Conservation (phyloP, 78 protist genomes). For the Dictyostelium intermedium region DNA sequence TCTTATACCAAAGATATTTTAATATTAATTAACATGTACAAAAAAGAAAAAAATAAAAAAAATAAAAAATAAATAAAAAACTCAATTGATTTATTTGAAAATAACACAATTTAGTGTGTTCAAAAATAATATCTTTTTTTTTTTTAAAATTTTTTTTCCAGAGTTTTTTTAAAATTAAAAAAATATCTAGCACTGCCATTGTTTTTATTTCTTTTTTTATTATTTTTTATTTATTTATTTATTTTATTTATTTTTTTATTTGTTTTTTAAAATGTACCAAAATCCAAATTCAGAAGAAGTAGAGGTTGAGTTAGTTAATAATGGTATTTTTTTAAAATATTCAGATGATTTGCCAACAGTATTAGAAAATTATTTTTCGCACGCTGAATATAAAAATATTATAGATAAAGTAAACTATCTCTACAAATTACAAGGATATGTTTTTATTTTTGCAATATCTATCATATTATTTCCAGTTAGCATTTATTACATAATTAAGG, state of each 20-base stretch:
- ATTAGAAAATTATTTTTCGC: background rate
- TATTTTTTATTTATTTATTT: no score
- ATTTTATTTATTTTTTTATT: no score
- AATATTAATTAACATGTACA: no score
- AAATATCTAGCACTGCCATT: background rate
- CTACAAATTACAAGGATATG: background rate
- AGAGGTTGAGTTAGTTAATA: background rate
- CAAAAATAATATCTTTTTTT: no score
- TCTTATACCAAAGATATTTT: no score
- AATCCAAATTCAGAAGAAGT: no score
- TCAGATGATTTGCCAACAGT: background rate
- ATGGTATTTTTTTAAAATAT: background rate
- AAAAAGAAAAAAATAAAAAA: no score
- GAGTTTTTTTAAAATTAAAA: background rate
- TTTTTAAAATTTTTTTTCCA: no score
- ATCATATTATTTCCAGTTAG: background rate
- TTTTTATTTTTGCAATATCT: background rate
- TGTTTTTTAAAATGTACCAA: no score
- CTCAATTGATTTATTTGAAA: no score
- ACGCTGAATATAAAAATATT: background rate
- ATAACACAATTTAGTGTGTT: no score
- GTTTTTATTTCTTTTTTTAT: constrained; percentile 19
- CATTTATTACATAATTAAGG: background rate
- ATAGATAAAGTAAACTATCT: background rate
- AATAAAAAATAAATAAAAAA: no score